phyloP scores from a whole-genome alignment of 345 rosid genomes.

The Moricandia moricandioides region DNA sequence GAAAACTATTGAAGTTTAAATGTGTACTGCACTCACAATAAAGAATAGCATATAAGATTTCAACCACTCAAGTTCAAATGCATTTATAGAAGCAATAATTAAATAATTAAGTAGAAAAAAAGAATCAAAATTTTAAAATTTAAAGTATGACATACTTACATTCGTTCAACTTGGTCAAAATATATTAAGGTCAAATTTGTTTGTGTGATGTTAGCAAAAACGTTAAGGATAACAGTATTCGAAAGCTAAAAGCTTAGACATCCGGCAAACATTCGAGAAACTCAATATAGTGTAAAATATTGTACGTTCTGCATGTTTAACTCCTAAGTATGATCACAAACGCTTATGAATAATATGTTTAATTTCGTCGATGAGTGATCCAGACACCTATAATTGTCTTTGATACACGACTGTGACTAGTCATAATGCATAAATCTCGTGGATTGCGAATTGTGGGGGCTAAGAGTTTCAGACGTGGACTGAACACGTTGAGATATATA shows the following conservation, averaged over 20 bases:
- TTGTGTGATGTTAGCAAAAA: not conserved
- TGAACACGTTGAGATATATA: not conserved
- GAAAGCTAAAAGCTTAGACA: not conserved
- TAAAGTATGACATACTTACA: constrained; percentile 7
- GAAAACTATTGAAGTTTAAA: constrained; percentile 21
- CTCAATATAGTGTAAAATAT: not conserved
- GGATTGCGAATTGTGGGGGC: not conserved
- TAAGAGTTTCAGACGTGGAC: constrained; percentile 7
- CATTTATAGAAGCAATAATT: constrained; percentile 27
- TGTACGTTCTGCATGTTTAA: not conserved
- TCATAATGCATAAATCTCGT: constrained; percentile 5
- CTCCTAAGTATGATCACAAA: not conserved
- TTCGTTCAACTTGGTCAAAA: constrained; percentile 3
- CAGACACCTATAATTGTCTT: not conserved
- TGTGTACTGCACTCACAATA: constrained; percentile 33
- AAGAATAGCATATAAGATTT: constrained; percentile 32
- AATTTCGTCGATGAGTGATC: constrained; percentile 3
- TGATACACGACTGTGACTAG: constrained; percentile 13
- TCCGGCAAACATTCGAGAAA: not conserved
- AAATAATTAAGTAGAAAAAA: constrained; percentile 4
- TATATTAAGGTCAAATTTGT: not conserved
- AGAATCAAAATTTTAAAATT: not conserved
- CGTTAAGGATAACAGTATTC: not conserved
- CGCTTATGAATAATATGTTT: not conserved
- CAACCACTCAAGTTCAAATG: constrained; percentile 33